phyloP scores from a whole-genome alignment of 768 basidiomycete species.

The Tulasnella sp. region DNA sequence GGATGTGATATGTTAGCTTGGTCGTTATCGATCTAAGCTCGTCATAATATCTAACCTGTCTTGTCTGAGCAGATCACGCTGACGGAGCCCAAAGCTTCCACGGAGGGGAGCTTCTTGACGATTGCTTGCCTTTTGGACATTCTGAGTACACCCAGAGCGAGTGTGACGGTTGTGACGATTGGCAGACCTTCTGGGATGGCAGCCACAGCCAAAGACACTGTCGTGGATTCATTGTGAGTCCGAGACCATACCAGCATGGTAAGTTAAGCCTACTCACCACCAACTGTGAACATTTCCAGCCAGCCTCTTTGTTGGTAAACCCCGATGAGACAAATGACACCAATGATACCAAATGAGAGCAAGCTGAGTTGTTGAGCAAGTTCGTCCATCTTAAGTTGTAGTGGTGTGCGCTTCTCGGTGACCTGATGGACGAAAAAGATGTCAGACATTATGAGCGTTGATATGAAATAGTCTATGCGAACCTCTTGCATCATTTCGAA shows the following conservation, averaged over 20 bases:
- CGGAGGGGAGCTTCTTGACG: conserved; percentile 88
- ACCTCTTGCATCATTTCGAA: conserved; percentile 99
- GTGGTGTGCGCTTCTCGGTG: conserved; percentile 82
- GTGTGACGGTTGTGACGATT: conserved; percentile 92
- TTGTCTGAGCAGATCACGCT: conserved; percentile 99
- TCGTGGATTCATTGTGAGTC: conserved; percentile 13
- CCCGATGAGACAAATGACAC: conserved; percentile 83
- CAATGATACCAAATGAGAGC: conserved; percentile 87
- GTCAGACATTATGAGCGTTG: background rate
- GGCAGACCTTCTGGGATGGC: conserved; percentile 98
- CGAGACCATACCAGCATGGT: background rate
- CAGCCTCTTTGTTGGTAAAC: conserved; percentile 73
- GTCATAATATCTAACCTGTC: conserved; percentile 47
- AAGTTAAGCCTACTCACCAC: conserved; percentile 44
- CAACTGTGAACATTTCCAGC: conserved; percentile 98
- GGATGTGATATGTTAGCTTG: background rate
- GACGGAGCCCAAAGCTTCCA: conserved; percentile 94
- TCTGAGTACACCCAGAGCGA: conserved; percentile 94
- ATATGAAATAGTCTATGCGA: conserved; percentile 18
- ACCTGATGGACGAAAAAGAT: conserved; percentile 26
- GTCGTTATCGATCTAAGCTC: background rate
- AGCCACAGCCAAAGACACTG: conserved; percentile 95
- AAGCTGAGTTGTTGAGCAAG: conserved; percentile 87
- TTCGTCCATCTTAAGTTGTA: conserved; percentile 93
- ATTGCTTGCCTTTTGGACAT: conserved; percentile 99